These are phyloP conservation scores for Coemansia sp. DNA, from an alignment of 192 early-diverging fungal species.

Conservation along the genomic window DNA sequence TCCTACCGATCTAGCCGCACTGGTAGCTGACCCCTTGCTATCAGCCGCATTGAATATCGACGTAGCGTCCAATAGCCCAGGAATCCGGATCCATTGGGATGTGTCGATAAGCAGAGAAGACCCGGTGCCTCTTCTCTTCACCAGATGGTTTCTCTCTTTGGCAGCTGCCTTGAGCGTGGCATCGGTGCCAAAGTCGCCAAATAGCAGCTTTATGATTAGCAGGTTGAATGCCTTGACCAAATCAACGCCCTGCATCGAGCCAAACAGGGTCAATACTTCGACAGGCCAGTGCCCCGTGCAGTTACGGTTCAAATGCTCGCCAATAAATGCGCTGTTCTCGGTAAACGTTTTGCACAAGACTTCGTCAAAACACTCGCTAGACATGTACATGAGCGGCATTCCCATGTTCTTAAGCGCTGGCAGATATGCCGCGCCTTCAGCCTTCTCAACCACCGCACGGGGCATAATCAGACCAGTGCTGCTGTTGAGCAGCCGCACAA, in stretches of 20 bases:
- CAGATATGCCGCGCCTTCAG: conserved; percentile 11
- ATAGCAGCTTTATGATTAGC: conserved; percentile 37
- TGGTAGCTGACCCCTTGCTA: neutral
- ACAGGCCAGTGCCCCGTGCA: conserved; percentile 27
- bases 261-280: conserved; percentile 45
- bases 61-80: conserved; percentile 33
- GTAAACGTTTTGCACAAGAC: conserved; percentile 12
- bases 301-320: conserved; percentile 14
- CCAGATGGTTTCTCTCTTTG: conserved; percentile 9
- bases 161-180: conserved; percentile 18
- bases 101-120: conserved; percentile 40
- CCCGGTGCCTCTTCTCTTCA: conserved; percentile 11
- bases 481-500: conserved; percentile 16
- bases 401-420: conserved; percentile 18
- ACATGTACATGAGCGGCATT: conserved; percentile 35
- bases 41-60: no score
- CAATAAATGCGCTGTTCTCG: conserved; percentile 26
- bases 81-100: conserved; percentile 37
- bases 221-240: conserved; percentile 23
- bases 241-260: conserved; percentile 13
- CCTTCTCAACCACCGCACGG: conserved; percentile 8
- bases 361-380: conserved; percentile 33
- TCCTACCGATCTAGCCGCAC: neutral
- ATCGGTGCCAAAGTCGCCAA: conserved; percentile 48
- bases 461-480: conserved; percentile 32